These are phyloP conservation scores for Paraurostyla sp. DNA, from an alignment of 73 alveolate species.

Conservation along the genomic window DNA sequence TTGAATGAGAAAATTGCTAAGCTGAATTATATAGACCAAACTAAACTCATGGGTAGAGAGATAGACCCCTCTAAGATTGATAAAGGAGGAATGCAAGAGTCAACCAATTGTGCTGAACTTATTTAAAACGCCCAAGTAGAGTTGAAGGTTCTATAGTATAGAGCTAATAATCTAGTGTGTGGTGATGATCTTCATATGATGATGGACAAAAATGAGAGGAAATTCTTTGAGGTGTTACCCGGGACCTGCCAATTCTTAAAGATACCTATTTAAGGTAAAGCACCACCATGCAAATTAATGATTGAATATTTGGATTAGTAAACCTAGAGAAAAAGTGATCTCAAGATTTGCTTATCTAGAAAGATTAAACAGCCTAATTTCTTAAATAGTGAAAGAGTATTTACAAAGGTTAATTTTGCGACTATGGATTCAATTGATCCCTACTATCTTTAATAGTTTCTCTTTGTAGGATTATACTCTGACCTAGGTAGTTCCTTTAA, in stretches of 20 bases:
- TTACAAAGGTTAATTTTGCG: neutral
- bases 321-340: neutral
- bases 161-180: constrained; percentile 4
- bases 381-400: neutral
- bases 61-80: neutral
- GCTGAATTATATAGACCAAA: neutral
- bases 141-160: neutral
- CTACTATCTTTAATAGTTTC: neutral
- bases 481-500: neutral
- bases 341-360: constrained; percentile 8
- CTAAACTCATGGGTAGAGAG: neutral
- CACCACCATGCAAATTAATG: constrained; percentile 14
- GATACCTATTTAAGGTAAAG: constrained; percentile 23
- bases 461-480: neutral
- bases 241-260: neutral
- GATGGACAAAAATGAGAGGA: constrained; percentile 5
- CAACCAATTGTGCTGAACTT: neutral
- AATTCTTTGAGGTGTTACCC: neutral
- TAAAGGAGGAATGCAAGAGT: neutral
- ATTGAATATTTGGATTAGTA: neutral
- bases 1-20: neutral
- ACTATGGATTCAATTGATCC: constrained; percentile 11
- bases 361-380: neutral
- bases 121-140: neutral
- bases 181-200: constrained; percentile 26